These are phyloP conservation scores for Trichoderma sp. DNA, from an alignment of 2,329 filamentous ascomycete genomes.

Conservation along the genomic window DNA sequence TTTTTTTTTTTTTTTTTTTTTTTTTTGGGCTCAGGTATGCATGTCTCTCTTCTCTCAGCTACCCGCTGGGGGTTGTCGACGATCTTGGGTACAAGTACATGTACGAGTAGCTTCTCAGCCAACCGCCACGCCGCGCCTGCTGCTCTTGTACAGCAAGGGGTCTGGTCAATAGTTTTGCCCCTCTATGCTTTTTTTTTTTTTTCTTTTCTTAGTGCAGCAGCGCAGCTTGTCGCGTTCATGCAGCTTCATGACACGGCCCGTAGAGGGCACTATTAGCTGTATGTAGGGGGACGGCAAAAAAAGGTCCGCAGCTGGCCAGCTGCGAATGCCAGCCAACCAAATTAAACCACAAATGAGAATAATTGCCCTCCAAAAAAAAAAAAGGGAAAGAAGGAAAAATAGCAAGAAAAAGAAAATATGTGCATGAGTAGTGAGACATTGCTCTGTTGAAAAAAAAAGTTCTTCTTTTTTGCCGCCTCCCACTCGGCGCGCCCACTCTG, in stretches of 20 bases:
- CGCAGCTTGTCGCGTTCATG: slow-evolving; percentile 5
- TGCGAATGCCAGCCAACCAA: neutral
- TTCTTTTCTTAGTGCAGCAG: neutral
- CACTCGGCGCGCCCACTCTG: slow-evolving; percentile 22
- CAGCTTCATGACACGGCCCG: slow-evolving; percentile 12
- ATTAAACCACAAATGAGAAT: neutral
- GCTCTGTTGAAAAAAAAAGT: neutral
- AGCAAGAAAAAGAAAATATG: neutral
- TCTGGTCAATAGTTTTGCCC: neutral
- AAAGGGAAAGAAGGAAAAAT: neutral
- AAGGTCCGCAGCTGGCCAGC: neutral
- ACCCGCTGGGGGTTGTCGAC: neutral
- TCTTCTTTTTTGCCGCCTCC: slow-evolving; percentile 8
- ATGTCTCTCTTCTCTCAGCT: neutral
- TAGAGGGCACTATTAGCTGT: neutral
- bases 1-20: neutral
- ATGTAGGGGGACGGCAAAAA: neutral
- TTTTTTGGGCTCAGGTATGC: neutral
- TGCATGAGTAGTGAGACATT: neutral
- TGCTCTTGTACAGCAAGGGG: neutral
- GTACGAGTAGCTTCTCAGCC: neutral
- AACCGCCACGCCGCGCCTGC: slow-evolving; percentile 8
- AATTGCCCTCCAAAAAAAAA: neutral
- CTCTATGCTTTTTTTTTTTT: neutral
- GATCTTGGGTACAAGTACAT: no score